A percentile compares a stretch with the other conserved stretches of the same genome.
These are phyloP conservation scores for Cladorrhinum sp. DNA, from an alignment of 2,329 filamentous ascomycete species.

Conservation along the genomic window DNA sequence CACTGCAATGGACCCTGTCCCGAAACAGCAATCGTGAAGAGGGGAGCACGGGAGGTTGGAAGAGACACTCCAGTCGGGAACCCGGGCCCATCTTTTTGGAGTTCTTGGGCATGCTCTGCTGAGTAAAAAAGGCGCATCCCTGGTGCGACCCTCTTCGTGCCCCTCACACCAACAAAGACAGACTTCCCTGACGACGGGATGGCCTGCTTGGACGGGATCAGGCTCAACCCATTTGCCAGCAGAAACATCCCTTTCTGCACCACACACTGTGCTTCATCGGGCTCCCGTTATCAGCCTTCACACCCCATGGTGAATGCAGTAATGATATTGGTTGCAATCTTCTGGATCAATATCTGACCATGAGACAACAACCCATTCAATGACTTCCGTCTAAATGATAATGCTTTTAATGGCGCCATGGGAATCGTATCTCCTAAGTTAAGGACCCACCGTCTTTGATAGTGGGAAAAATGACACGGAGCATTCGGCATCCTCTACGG, in stretches of 20 bases:
- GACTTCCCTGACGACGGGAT: neutral
- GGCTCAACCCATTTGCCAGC: neutral
- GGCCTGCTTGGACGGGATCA: neutral
- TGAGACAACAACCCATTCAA: no score
- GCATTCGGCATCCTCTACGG: constrained; percentile 5
- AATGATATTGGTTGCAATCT: neutral
- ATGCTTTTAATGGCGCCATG: no score
- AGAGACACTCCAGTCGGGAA: neutral
- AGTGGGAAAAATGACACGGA: neutral
- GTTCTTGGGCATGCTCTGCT: neutral
- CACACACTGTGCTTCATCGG: constrained; percentile 2
- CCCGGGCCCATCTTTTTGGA: neutral
- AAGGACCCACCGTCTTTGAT: neutral
- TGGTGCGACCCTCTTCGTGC: neutral
- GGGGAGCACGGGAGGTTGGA: neutral
- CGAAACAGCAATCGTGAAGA: neutral
- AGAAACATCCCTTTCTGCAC: neutral
- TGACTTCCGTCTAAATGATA: no score
- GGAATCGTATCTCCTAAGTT: neutral
- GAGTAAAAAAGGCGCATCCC: neutral
- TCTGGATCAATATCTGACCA: neutral
- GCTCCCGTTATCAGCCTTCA: neutral
- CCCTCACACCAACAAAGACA: neutral
- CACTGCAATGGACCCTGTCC: neutral
- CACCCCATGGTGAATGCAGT: neutral